Base-by-base conservation (phyloP, 371 early-diverging fungal species). In the Mortierella sp. region DNA sequence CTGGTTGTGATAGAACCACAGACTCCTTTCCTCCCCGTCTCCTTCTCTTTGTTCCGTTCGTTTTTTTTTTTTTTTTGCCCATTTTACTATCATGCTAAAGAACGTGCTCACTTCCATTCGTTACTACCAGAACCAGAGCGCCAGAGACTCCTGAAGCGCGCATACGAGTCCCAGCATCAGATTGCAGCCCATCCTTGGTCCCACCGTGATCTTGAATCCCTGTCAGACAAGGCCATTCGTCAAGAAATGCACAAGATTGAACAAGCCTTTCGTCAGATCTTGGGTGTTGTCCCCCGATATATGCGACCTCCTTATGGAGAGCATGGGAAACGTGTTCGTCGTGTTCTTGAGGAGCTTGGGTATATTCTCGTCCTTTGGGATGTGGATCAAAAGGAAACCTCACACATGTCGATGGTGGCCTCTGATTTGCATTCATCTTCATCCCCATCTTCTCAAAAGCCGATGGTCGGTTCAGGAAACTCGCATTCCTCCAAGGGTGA, bases 261-360 rank as follows among this genome's bases (percentile, higher is more conserved):
- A 52, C 71, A 85, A 45, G 84, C 83, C 6, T 84, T 87, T 62
- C 67, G 77, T 16, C 68, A 81, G 2, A 81, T 83, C 30, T 80
- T 83, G 52, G 90, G 90, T 28, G 72, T 85, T 14, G 83, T 82
- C 4, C 90, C 90, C 12, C 69, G 68, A 1, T 90, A 91, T 68
- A 83, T 85, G 74, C 84, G 91, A 19, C 89, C 89, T 16, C 88
- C 91, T 6, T 89, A 71, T 74, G 86, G 86, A 45, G 89, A 86
- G 55, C 83, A 82, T 44, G 82, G 84, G 30, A 72, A 70, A 4
- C 83, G 88, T 18, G 86, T 87, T 52, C 85, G 85, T 43, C 68
- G 66, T n/a, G 58, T 85, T 1, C 65, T 87, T 53, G 74, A 79
- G 18, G 62, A 77, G 3, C 72, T 87, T 80, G 86, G 84, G 0